Evolutionary conservation across 1,284 basidiomycete species (phyloP).

Genomic region (Apiotrichum porosum): DNA sequence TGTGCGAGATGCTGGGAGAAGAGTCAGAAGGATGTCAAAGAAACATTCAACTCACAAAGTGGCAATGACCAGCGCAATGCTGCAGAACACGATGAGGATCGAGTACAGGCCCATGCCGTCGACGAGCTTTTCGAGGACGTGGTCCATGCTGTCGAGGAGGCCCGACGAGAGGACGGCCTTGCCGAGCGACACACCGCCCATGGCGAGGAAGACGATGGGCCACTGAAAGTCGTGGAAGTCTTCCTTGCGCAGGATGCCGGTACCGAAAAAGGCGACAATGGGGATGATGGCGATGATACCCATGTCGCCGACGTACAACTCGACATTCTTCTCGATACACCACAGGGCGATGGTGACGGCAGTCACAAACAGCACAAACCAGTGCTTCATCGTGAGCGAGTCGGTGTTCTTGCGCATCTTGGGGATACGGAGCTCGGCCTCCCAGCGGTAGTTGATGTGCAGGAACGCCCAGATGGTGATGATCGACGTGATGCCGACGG

Average conservation of each 20-base stretch:
- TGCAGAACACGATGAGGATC: slow-evolving; percentile 77
- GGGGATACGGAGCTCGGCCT: slow-evolving; percentile 74
- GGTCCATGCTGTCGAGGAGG: slow-evolving; percentile 71
- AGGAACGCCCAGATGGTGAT: slow-evolving; percentile 88
- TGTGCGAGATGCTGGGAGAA: slow-evolving; percentile 70
- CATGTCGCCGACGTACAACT: slow-evolving; percentile 86
- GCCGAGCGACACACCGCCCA: slow-evolving; percentile 96
- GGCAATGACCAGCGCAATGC: slow-evolving; percentile 73
- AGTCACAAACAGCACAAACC: slow-evolving; percentile 82
- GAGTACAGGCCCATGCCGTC: slow-evolving; percentile 68
- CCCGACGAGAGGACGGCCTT: slow-evolving; percentile 91
- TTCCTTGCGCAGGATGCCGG: slow-evolving; percentile 90
- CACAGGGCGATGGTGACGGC: slow-evolving; percentile 83
- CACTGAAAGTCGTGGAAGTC: slow-evolving; percentile 93
- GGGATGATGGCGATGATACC: slow-evolving; percentile 94
- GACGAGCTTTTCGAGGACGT: slow-evolving; percentile 64
- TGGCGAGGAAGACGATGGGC: slow-evolving; percentile 90
- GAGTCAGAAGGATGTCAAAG: not conserved
- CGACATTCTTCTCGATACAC: slow-evolving; percentile 82
- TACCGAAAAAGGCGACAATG: slow-evolving; percentile 89
- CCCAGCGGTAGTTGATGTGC: slow-evolving; percentile 78
- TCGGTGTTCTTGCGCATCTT: slow-evolving; percentile 76
- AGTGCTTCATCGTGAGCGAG: slow-evolving; percentile 76
- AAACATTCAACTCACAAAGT: slow-evolving; percentile 49
- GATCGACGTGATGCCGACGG: slow-evolving; percentile 80